Evolutionary conservation across 495 filamentous ascomycete genomes (phyloP), one percentile per base, ranked within the genome.

Genomic region (Lichenothelia convexa): DNA sequence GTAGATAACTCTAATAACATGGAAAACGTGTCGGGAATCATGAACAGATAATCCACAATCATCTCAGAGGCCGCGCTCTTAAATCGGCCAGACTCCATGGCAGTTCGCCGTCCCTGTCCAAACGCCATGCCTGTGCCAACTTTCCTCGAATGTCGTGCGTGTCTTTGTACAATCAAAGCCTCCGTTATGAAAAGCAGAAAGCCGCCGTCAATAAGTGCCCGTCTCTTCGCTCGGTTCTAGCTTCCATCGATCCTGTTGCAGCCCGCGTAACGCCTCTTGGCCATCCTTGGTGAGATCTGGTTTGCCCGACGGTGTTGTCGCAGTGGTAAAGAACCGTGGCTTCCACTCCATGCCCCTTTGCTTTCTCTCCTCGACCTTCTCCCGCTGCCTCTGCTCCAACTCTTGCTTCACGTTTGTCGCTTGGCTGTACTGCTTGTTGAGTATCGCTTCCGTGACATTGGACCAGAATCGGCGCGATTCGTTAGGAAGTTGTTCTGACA

Each of bases 391-490:
- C 48, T 97, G 86, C 56, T 97, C 87, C 8, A 97, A 71, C 45
- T 92, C 83, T 31, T 82, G 70, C 58, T 97, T 97, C 30, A 85
- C 56, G 24, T 70, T 72, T 31, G 87, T 95, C 11, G 89, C 89
- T 42, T 76, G 71, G 29, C 67, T 67, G 55, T 71, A 97, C 45
- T 86, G 82, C 54, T 83, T 93, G 42, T 73, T 60, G 8, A 73
- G 46, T 41, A 97, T 95, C n/a, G 86, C 81, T 21, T 77, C 61
- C 6, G 89, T 94, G 26, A 97, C 86, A 18, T 67, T 66, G 22
- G 69, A 63, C 89, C 89, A 97, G 48, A 92, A 82, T 41, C 71
- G 74, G 35, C 85, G 71, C 1, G 82, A 92, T 59, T 97, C 89
- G 48, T 95, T 87, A 17, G 80, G 69, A 4, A 93, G 70, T 54